Base-by-base conservation (phyloP, 805 yeast genomes). In the Clavispora phyllophila region DNA sequence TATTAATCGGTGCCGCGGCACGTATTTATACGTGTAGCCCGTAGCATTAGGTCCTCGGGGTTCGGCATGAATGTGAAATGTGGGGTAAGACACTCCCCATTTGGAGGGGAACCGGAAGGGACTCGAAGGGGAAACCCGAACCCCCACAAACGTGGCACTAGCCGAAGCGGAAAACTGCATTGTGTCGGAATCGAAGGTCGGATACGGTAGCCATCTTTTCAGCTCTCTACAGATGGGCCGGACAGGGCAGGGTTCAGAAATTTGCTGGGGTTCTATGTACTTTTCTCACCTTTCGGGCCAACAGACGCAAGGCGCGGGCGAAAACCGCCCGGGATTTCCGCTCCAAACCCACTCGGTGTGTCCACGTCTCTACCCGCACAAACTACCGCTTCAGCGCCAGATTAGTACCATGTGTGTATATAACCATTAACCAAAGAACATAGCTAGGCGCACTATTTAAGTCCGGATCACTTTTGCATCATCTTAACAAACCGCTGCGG, bases 401-500 rank as follows among this genome's bases (percentile, higher is more conserved):
- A n/a, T n/a, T n/a, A n/a, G n/a, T n/a, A n/a, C n/a, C n/a, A n/a
- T n/a, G n/a, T n/a, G n/a, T n/a, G n/a, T n/a, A n/a, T 25, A 10
- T 25, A 9, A 25, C 27, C 27, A 9, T 10, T 25, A 25, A 25
- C 27, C 27, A 25, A n/a, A 5, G 13, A 8, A 27, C 31, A 27
- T 27, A 9, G 6, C 8, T 12, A 25, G 27, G 13, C 13, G 17
- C 28, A 25, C 31, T 29, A 29, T 15, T 8, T 15, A 17, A 4
- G 5, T 8, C 31, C 20, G 7, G 9, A 17, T 29, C 13, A 29
- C 33, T 29, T 29, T 29, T 35, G 17, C 18, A 46, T 39, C 48
- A 49, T 32, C 23, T 25, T 41, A 23, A 40, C 43, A 43, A 63
- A 57, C 22, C 64, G 56, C n/a, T 50, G 45, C 3, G 62, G 59